phyloP scores from a whole-genome alignment of 2,329 filamentous ascomycete species.

The Pestalotiopsis sp. region DNA sequence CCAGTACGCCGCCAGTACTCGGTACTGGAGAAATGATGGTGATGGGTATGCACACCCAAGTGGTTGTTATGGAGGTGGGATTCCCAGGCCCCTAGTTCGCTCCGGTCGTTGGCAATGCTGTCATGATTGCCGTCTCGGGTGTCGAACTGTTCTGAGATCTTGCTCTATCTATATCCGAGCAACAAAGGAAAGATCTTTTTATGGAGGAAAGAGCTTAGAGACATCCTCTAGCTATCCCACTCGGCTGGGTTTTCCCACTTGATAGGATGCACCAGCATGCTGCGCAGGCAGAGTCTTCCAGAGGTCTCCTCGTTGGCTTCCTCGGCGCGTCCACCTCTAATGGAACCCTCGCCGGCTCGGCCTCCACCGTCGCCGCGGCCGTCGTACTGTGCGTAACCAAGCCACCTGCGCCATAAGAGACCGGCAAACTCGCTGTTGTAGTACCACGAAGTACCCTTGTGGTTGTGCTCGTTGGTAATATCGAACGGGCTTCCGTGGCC shows the following conservation, averaged over 20 bases:
- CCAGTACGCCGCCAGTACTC: slow-evolving; percentile 17
- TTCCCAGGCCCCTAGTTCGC: not conserved
- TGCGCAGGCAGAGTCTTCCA: slow-evolving; percentile 77
- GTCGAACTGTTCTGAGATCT: not conserved
- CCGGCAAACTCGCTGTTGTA: slow-evolving; percentile 79
- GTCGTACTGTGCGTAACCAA: slow-evolving; percentile 61
- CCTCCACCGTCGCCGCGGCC: slow-evolving; percentile 53
- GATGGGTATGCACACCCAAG: not conserved
- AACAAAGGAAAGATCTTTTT: slow-evolving; percentile 14
- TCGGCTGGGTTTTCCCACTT: slow-evolving; percentile 65
- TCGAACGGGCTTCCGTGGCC: slow-evolving; percentile 70
- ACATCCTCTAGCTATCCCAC: slow-evolving; percentile 24
- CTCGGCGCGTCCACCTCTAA: slow-evolving; percentile 55
- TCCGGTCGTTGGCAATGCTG: not conserved
- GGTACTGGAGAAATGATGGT: slow-evolving; percentile 16
- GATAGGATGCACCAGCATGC: slow-evolving; percentile 80
- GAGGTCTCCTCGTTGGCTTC: slow-evolving; percentile 46
- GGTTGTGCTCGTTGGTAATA: slow-evolving; percentile 76
- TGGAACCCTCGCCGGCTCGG: slow-evolving; percentile 46
- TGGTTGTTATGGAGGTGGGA: not conserved
- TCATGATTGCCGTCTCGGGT: not conserved
- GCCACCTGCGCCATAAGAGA: slow-evolving; percentile 79
- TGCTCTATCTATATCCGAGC: not conserved
- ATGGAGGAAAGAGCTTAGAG: slow-evolving; percentile 10
- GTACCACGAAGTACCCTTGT: slow-evolving; percentile 82